Base-by-base conservation (phyloP, 108 stramenopile genomes). In the Pseudonitzschia multistriata region DNA sequence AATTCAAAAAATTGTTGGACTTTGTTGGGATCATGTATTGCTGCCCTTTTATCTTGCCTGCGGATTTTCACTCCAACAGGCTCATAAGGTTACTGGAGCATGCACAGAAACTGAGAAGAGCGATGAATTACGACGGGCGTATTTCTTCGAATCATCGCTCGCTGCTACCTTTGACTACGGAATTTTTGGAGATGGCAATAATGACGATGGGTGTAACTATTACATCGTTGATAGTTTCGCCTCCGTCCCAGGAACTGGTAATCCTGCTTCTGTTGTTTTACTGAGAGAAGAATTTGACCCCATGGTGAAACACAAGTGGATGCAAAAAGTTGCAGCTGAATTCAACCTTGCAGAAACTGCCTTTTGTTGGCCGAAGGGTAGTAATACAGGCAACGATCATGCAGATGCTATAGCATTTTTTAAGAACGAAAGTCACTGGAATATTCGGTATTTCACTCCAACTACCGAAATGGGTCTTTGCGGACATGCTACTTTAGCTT, bases 281-380 rank as follows among this genome's bases (percentile, higher is more conserved):
- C 66, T 93, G 71, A 52, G 61, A 13, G 59, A 55, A n/a, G 57
- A 59, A 42, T 67, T 73, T 29, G 72, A 79, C 17, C 39, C 63
- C 13, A 56, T 71, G 15, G 49, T 48, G 30, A 67, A 64, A 13
- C 48, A 66, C 56, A 79, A 71, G n/a, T 98, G 96, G 93, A 97
- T 96, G 96, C 81, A 82, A 35, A 68, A 54, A 48, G 90, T 97
- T n/a, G 97, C 97, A 3, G 68, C 72, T 36, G 95, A 99, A 79
- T 93, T 97, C 77, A 96, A 97, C 66, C 85, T 97, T 17, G 83
- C 92, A 2, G 98, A 97, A 67, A 98, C 98, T 24, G 94, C 95
- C 28, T 98, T 97, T 82, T 67, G 97, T 42, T 73, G 83, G 86
- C 59, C 70, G 22, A 47, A 45, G 4, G 62, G 62, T 24, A 68